Evolutionary conservation across 2,329 filamentous ascomycete genomes (phyloP), one percentile per base, ranked within the genome.

Genomic region (Botryotinia narcissicola): DNA sequence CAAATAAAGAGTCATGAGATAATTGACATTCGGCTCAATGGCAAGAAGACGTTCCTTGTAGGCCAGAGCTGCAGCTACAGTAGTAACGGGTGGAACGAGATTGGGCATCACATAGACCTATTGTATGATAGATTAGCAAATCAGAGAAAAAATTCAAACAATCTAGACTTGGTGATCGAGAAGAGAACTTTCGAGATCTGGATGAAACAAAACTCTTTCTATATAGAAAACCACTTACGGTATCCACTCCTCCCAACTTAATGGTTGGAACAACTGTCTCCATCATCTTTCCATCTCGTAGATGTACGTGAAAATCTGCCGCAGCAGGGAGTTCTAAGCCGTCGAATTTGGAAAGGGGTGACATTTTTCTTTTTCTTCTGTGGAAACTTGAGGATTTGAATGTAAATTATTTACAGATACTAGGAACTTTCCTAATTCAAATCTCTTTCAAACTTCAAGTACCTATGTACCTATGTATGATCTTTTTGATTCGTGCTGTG

Each of bases 1-100:
- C 29, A 75, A 71, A 63, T 74, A 93, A 67, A 94, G 86, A 1
- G 92, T 91, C 91, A 94, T 93, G 75, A 94, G 86, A 79, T 89
- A 93, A 74, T 86, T 86, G 74, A 93, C 89, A 71, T 86, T 84
- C 2, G 88, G 86, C 66, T 90, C 87, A 74, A 92, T 83, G 57
- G 86, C 85, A 77, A 87, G 84, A n/a, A 94, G 84, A 68, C 86
- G 85, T 37, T 85, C 81, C 80, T 89, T 86, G 82, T 94, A 94
- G 61, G 88, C 87, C 29, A 93, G 83, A 9, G 90, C 91, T 81
- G 88, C 84, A 62, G 83, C 83, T 62, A 91, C 88, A 22, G 86
- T 89, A 16, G 67, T 40, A 86, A 91, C 83, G 20, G 89, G 88
- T 12, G 90, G 89, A 3, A 88, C 85, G 68, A 92, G 85, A 79